These are phyloP conservation scores for Penicillium angulare DNA, from an alignment of 495 filamentous ascomycete species.

Conservation along the genomic window DNA sequence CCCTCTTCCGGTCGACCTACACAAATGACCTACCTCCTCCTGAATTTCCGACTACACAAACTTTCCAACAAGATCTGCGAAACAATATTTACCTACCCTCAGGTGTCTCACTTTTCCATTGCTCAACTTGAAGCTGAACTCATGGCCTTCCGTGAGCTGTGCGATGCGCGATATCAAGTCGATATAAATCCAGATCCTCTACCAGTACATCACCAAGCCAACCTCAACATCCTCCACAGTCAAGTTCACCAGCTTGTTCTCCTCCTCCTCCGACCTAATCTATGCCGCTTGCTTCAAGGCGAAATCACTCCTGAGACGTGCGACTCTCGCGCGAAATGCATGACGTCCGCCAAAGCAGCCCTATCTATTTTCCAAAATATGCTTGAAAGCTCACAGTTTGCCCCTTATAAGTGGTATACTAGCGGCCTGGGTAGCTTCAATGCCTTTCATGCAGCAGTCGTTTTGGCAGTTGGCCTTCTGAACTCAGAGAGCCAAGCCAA, in stretches of 20 bases:
- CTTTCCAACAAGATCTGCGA: slow-evolving; percentile 44
- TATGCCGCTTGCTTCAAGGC: slow-evolving; percentile 40
- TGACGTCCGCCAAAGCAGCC: slow-evolving; percentile 40
- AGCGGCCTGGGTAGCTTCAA: slow-evolving; percentile 44
- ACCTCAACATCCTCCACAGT: slow-evolving; percentile 46
- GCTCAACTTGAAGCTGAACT: slow-evolving; percentile 40
- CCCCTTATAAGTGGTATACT: slow-evolving; percentile 48
- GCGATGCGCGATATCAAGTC: slow-evolving; percentile 36
- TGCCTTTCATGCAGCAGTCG: slow-evolving; percentile 38
- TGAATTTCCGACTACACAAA: slow-evolving; percentile 41
- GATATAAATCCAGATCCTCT: slow-evolving; percentile 28
- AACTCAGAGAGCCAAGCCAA: slow-evolving; percentile 34
- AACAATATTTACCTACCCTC: slow-evolving; percentile 34
- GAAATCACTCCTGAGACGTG: slow-evolving; percentile 41
- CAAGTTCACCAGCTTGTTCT: slow-evolving; percentile 49
- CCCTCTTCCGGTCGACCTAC: slow-evolving; percentile 35
- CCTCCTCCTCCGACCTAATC: slow-evolving; percentile 42
- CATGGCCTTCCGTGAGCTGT: slow-evolving; percentile 34
- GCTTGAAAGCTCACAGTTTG: slow-evolving; percentile 33
- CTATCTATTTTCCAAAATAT: slow-evolving; percentile 41
- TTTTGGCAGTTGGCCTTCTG: slow-evolving; percentile 30
- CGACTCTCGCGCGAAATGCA: slow-evolving; percentile 40
- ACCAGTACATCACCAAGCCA: slow-evolving; percentile 39
- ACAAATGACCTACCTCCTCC: slow-evolving; percentile 49
- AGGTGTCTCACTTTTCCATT: slow-evolving; percentile 21